Percentiles rank a stretch among this genome's conserved stretches.
phyloP scores from a whole-genome alignment of 768 basidiomycete species.

The Mycena kentingensis region DNA sequence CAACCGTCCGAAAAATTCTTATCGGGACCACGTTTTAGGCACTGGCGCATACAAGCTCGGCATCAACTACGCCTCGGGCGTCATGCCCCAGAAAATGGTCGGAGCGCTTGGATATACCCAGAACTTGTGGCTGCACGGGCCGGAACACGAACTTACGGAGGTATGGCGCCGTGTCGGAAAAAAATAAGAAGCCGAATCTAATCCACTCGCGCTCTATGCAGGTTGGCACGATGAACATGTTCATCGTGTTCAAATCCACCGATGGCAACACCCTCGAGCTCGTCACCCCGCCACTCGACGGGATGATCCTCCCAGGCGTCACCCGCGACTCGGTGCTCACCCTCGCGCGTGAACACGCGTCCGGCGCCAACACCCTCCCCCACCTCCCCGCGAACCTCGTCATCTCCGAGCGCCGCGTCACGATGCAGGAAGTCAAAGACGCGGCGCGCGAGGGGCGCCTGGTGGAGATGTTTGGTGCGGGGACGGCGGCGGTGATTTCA shows the following conservation, averaged over 20 bases:
- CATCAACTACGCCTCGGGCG: conserved; percentile 86
- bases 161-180: too few species aligned
- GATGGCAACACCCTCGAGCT: conserved; percentile 66
- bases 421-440: conserved; percentile 72
- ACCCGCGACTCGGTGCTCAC: conserved; percentile 84
- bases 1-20: too few species aligned
- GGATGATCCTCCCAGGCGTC: conserved; percentile 90
- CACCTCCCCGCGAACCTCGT: conserved; percentile 57
- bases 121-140: conserved; percentile 87
- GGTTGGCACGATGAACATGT: conserved; percentile 94
- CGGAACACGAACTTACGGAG: conserved; percentile 60
- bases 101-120: conserved; percentile 79
- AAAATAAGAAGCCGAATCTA: not conserved
- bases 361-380: conserved; percentile 44
- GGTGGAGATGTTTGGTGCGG: conserved; percentile 82
- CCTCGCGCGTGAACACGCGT: conserved; percentile 66
- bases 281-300: conserved; percentile 86
- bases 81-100: conserved; percentile 81
- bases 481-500: conserved; percentile 78
- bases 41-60: conserved; percentile 89
- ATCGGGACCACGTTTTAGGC: conserved; percentile 34
- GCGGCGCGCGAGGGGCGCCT: conserved; percentile 62
- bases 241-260: conserved; percentile 72
- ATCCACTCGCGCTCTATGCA: conserved; percentile 44
- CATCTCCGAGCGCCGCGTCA: conserved; percentile 70